Evolutionary conservation across 2,329 filamentous ascomycete species (phyloP).

Genomic region (Colletotrichum sp.): DNA sequence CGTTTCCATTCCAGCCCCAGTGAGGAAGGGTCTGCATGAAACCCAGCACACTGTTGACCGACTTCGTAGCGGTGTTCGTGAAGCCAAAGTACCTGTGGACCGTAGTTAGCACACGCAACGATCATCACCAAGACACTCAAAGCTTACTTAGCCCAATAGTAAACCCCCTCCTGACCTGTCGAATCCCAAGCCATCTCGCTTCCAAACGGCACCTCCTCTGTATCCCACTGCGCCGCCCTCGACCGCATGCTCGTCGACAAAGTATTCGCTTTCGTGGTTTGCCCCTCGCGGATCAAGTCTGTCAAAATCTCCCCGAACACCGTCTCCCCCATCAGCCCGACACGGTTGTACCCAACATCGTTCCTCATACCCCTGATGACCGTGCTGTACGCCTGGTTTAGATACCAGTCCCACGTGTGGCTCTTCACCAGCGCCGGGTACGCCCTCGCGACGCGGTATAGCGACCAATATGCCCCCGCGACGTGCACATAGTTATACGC

Average conservation of each 20-base stretch:
- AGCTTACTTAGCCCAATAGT: slow-evolving; percentile 57
- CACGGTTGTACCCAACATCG: slow-evolving; percentile 47
- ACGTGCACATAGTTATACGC: slow-evolving; percentile 67
- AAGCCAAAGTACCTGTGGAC: slow-evolving; percentile 51
- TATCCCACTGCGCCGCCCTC: slow-evolving; percentile 54
- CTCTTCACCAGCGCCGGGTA: slow-evolving; percentile 47
- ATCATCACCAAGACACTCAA: background rate
- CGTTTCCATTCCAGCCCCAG: slow-evolving; percentile 68
- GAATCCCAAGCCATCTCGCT: slow-evolving; percentile 69
- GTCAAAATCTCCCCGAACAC: slow-evolving; percentile 57
- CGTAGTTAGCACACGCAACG: slow-evolving; percentile 1
- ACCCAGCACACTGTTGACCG: slow-evolving; percentile 57
- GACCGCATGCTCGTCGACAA: slow-evolving; percentile 51
- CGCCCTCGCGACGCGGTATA: slow-evolving; percentile 58
- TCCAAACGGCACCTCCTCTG: slow-evolving; percentile 57
- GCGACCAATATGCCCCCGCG: slow-evolving; percentile 58
- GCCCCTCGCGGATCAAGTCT: slow-evolving; percentile 53
- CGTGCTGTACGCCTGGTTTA: slow-evolving; percentile 57
- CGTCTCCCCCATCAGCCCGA: slow-evolving; percentile 65
- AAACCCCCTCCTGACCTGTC: slow-evolving; percentile 65
- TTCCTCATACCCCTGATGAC: slow-evolving; percentile 41
- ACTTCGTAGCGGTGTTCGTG: slow-evolving; percentile 48
- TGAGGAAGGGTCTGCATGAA: slow-evolving; percentile 63
- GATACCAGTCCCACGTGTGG: slow-evolving; percentile 58
- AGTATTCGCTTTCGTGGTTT: slow-evolving; percentile 39